phyloP scores from a whole-genome alignment of 2,329 filamentous ascomycete species.

The Alternaria sp. region DNA sequence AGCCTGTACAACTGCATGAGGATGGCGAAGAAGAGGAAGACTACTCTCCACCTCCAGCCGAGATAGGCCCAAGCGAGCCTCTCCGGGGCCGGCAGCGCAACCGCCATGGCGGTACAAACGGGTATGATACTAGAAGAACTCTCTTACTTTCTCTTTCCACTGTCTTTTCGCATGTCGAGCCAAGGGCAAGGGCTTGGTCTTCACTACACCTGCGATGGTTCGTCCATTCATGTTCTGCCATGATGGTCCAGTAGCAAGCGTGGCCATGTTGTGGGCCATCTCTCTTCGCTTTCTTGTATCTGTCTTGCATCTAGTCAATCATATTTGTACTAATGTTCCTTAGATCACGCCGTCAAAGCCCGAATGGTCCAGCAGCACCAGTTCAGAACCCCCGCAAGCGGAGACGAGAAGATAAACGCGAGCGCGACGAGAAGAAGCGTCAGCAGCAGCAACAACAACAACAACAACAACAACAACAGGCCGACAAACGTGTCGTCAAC shows the following conservation, averaged over 20 bases:
- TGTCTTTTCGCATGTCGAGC: constrained; percentile 7
- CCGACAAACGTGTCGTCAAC: constrained; percentile 44
- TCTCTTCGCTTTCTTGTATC: neutral
- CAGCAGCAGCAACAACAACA: constrained; percentile 31
- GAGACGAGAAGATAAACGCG: constrained; percentile 56
- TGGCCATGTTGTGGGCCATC: neutral
- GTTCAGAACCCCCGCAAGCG: constrained; percentile 62
- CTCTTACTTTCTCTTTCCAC: constrained; percentile 35
- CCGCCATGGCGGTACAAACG: constrained; percentile 38
- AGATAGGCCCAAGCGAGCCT: constrained; percentile 42
- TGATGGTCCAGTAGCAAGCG: constrained; percentile 3
- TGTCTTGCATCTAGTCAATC: neutral
- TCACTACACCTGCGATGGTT: neutral
- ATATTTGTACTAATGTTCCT: constrained; percentile 24
- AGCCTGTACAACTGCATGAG: constrained; percentile 37
- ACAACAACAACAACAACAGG: constrained; percentile 32
- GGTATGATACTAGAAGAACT: constrained; percentile 39
- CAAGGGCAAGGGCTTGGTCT: neutral
- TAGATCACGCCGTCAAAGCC: constrained; percentile 55
- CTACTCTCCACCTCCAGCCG: constrained; percentile 58
- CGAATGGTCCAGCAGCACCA: constrained; percentile 53
- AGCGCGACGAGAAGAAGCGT: constrained; percentile 46
- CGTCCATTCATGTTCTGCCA: neutral
- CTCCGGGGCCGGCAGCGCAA: constrained; percentile 39
- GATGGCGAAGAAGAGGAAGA: constrained; percentile 52